Conservation (phyloP, 192 early-diverging fungal species). For the Podila epicladia region DNA sequence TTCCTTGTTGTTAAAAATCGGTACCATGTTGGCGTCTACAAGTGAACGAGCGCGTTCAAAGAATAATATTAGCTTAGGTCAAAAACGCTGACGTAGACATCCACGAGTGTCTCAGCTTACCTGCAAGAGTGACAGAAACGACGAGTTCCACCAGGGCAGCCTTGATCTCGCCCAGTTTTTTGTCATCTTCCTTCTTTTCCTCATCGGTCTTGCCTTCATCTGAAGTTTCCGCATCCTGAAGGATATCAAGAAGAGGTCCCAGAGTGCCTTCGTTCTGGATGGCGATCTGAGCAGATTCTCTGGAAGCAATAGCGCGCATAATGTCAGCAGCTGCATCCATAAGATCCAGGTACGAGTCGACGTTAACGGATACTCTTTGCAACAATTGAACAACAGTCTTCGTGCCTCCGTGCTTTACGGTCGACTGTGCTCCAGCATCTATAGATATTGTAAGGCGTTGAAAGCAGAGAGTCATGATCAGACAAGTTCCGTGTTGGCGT, state of each 20-base stretch:
- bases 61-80: neutral
- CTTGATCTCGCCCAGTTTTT: conserved; percentile 56
- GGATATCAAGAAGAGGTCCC: conserved; percentile 50
- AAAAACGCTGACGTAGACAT: neutral
- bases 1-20: conserved; percentile 54
- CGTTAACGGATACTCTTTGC: conserved; percentile 16
- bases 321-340: conserved; percentile 30
- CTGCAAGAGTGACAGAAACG: conserved; percentile 56
- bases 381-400: conserved; percentile 21
- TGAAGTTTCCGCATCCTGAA: conserved; percentile 50
- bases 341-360: conserved; percentile 34
- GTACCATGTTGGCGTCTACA: conserved; percentile 61
- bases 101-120: conserved; percentile 23
- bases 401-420: conserved; percentile 28
- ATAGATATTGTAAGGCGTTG: neutral
- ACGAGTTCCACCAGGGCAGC: conserved; percentile 56
- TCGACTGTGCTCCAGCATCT: conserved; percentile 33
- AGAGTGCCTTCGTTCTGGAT: conserved; percentile 49
- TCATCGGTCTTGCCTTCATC: conserved; percentile 52
- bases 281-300: conserved; percentile 53
- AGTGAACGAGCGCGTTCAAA: neutral
- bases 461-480: neutral
- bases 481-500: neutral
- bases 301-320: conserved; percentile 14
- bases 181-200: conserved; percentile 56